Percentiles rank a stretch among this genome's conserved stretches.
Evolutionary conservation across 257 asterid genomes (phyloP).

Genomic region (Fraxinus americana): DNA sequence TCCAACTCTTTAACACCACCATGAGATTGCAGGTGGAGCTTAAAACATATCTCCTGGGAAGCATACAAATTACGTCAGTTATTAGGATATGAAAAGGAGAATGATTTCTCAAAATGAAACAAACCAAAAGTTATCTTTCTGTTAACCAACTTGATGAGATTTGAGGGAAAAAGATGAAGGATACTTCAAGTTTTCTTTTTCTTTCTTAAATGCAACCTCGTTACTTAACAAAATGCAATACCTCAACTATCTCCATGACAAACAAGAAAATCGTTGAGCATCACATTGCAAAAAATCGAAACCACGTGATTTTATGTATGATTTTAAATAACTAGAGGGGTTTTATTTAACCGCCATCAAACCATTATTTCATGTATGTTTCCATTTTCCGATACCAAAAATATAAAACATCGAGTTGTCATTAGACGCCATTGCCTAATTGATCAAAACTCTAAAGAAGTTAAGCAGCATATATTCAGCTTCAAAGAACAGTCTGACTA

Average conservation of each 20-base stretch:
- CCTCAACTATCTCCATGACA: background rate
- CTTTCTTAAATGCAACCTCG: background rate
- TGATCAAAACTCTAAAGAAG: background rate
- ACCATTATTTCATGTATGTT: conserved; percentile 16
- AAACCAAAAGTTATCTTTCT: background rate
- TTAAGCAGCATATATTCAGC: background rate
- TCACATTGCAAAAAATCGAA: background rate
- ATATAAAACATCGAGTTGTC: background rate
- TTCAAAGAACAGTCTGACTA: background rate
- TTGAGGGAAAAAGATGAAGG: background rate
- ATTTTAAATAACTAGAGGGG: conserved; percentile 17
- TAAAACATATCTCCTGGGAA: conserved; percentile 49
- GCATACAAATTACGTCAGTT: background rate
- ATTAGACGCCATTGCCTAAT: background rate
- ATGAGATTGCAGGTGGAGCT: conserved; percentile 41
- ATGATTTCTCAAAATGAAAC: background rate
- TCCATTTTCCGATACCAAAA: background rate
- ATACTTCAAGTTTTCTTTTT: background rate
- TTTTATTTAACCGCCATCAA: conserved; percentile 17
- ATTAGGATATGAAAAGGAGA: background rate
- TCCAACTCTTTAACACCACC: conserved; percentile 33
- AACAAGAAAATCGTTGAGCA: background rate
- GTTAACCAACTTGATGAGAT: too few species aligned
- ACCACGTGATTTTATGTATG: conserved; percentile 37
- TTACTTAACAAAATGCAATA: background rate